phyloP scores from a whole-genome alignment of 306 rosid genomes.

The Erythrophleum fordii region DNA sequence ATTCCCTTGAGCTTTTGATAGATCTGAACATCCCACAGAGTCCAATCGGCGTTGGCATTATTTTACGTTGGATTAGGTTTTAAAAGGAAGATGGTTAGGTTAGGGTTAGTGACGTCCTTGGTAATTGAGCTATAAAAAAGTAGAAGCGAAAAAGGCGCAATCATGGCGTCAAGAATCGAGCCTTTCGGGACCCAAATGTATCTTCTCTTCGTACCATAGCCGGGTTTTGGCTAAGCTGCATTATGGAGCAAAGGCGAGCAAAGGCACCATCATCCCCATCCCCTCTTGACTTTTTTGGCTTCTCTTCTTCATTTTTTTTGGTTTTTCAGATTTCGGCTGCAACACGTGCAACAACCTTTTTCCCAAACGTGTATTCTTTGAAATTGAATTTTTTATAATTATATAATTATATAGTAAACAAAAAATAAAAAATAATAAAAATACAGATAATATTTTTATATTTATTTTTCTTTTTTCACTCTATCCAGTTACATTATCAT shows the following conservation, averaged over 20 bases:
- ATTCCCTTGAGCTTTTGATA: conserved; percentile 19
- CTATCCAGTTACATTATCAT: too few relatives aligned
- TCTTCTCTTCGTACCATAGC: conserved; percentile 3
- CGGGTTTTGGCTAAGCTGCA: not conserved
- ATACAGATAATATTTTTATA: too few relatives aligned
- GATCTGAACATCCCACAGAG: too few relatives aligned
- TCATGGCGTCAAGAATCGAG: conserved; percentile 45
- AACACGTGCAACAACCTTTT: too few relatives aligned
- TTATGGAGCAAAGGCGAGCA: too few relatives aligned
- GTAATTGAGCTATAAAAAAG: conserved; percentile 55
- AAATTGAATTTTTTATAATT: too few relatives aligned
- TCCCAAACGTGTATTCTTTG: too few relatives aligned
- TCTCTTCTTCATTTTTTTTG: not conserved
- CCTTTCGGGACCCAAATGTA: conserved; percentile 35
- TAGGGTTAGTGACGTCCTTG: conserved; percentile 33
- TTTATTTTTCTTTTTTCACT: too few relatives aligned
- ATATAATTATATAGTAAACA: too few relatives aligned
- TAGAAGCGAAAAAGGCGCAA: conserved; percentile 52
- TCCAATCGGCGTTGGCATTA: conserved; percentile 9
- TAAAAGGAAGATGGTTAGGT: conserved; percentile 38
- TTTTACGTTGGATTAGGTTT: conserved; percentile 47
- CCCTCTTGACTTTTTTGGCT: not conserved
- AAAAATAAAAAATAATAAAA: too few relatives aligned
- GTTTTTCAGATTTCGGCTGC: not conserved
- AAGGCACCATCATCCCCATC: not conserved